Evolutionary conservation across 768 basidiomycete genomes (phyloP).

Genomic region (Leucocoprinus leucothites): DNA sequence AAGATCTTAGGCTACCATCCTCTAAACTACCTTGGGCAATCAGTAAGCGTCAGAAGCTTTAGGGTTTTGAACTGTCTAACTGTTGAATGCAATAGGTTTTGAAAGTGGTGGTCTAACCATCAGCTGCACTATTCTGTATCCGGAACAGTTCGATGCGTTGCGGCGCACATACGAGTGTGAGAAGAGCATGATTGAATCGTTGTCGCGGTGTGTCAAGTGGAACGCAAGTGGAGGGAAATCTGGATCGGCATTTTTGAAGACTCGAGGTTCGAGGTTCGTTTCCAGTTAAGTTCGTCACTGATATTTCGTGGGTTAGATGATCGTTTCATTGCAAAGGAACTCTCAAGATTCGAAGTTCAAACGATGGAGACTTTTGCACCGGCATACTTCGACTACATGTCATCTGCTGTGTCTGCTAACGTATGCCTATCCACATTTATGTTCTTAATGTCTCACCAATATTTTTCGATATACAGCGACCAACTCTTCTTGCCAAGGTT

Average conservation of each 20-base stretch:
- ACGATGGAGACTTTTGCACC: slow-evolving; percentile 97
- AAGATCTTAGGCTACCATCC: slow-evolving; percentile 72
- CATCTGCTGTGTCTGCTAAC: slow-evolving; percentile 82
- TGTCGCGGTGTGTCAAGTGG: slow-evolving; percentile 95
- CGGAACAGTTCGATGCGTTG: slow-evolving; percentile 94
- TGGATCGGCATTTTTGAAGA: slow-evolving; percentile 95
- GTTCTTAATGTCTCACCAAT: neutral
- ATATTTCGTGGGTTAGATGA: slow-evolving; percentile 58
- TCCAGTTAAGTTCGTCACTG: slow-evolving; percentile 3
- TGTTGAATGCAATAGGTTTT: slow-evolving; percentile 53
- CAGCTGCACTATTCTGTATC: slow-evolving; percentile 91
- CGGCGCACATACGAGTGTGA: slow-evolving; percentile 93
- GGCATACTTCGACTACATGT: slow-evolving; percentile 97
- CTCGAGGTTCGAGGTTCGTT: slow-evolving; percentile 57
- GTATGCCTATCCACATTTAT: slow-evolving; percentile 40
- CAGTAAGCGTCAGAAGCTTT: slow-evolving; percentile 41
- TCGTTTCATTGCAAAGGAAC: slow-evolving; percentile 97
- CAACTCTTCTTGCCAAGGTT: slow-evolving; percentile 92
- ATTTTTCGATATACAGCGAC: slow-evolving; percentile 52
- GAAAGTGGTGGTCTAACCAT: slow-evolving; percentile 89
- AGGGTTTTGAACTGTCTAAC: neutral
- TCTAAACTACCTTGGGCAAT: slow-evolving; percentile 82
- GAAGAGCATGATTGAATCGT: slow-evolving; percentile 88
- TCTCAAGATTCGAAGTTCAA: slow-evolving; percentile 87
- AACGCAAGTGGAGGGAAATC: slow-evolving; percentile 95